A percentile compares a stretch with the other conserved stretches of the same genome.
Evolutionary conservation across 2,329 filamentous ascomycete genomes (phyloP).

Genomic region (Apiospora koreana): DNA sequence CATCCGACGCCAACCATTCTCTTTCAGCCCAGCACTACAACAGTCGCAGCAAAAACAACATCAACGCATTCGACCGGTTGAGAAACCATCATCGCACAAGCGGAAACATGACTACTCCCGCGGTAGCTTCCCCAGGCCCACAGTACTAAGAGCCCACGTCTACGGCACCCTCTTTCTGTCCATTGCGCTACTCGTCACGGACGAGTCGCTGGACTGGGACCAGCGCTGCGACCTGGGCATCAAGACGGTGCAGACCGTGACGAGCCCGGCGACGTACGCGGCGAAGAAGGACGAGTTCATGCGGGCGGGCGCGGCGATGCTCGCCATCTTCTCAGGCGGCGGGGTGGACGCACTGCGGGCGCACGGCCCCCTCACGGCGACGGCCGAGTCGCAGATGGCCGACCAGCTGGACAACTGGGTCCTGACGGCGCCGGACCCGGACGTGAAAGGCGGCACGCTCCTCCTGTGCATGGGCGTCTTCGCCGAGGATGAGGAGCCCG

Average conservation of each 20-base stretch:
- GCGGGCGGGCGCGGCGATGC: not conserved
- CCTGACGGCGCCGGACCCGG: slow-evolving; percentile 21
- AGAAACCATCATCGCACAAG: too few relatives aligned
- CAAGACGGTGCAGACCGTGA: slow-evolving; percentile 15
- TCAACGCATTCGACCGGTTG: not conserved
- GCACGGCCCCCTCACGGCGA: slow-evolving; percentile 11
- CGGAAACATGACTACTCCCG: not conserved
- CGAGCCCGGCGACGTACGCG: slow-evolving; percentile 5
- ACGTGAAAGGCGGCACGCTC: slow-evolving; percentile 18
- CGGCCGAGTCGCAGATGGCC: slow-evolving; percentile 10
- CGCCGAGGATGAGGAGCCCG: not conserved
- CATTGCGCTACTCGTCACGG: slow-evolving; percentile 20
- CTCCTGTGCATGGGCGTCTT: slow-evolving; percentile 20
- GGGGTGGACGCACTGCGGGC: not conserved
- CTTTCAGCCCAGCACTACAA: not conserved
- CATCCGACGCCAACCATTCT: not conserved
- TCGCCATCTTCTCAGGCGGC: slow-evolving; percentile 11
- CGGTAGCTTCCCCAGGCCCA: not conserved
- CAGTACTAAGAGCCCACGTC: slow-evolving; percentile 16
- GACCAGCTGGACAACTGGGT: slow-evolving; percentile 17
- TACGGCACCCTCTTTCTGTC: slow-evolving; percentile 22
- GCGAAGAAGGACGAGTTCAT: slow-evolving; percentile 16
- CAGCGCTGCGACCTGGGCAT: slow-evolving; percentile 11
- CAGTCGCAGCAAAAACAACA: not conserved
- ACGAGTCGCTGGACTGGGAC: slow-evolving; percentile 16